Conservation (phyloP, 2,329 filamentous ascomycete genomes). For the Lecanicillium sp. region DNA sequence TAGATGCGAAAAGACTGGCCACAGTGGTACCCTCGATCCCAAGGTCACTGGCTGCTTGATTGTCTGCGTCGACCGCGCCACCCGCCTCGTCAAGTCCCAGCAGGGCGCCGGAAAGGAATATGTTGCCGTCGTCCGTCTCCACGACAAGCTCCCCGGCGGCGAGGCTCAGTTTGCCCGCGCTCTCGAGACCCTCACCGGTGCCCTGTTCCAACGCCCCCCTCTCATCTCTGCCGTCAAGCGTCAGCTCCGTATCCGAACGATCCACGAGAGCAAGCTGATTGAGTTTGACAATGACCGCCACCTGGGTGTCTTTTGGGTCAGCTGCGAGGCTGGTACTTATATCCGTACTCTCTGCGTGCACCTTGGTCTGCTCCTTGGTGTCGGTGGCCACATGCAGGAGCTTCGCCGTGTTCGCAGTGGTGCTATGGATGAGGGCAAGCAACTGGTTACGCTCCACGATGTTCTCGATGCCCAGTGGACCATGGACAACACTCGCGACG, state of each 20-base stretch:
- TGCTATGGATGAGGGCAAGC: slow-evolving; percentile 86
- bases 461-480: slow-evolving; percentile 92
- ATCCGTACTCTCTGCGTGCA: slow-evolving; percentile 98
- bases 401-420: slow-evolving; percentile 86
- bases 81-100: slow-evolving; percentile 95
- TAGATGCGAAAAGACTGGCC: slow-evolving; percentile 79
- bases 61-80: slow-evolving; percentile 92
- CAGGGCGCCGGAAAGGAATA: slow-evolving; percentile 99
- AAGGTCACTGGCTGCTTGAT: slow-evolving; percentile 96
- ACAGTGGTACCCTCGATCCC: slow-evolving; percentile 95
- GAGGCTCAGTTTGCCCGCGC: slow-evolving; percentile 89
- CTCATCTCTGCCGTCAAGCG: slow-evolving; percentile 98
- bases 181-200: slow-evolving; percentile 91
- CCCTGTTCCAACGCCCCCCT: slow-evolving; percentile 84
- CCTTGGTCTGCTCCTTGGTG: slow-evolving; percentile 65
- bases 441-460: slow-evolving; percentile 80
- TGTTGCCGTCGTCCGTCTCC: slow-evolving; percentile 87
- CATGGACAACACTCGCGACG: slow-evolving; percentile 91
- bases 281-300: slow-evolving; percentile 99
- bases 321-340: slow-evolving; percentile 94
- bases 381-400: slow-evolving; percentile 98
- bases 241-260: slow-evolving; percentile 94
- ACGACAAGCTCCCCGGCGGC: slow-evolving; percentile 90
- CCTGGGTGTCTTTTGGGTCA: slow-evolving; percentile 97
- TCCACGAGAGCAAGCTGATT: slow-evolving; percentile 91